Conservation (phyloP, 441 rosid genomes). For the Hura crepitans region DNA sequence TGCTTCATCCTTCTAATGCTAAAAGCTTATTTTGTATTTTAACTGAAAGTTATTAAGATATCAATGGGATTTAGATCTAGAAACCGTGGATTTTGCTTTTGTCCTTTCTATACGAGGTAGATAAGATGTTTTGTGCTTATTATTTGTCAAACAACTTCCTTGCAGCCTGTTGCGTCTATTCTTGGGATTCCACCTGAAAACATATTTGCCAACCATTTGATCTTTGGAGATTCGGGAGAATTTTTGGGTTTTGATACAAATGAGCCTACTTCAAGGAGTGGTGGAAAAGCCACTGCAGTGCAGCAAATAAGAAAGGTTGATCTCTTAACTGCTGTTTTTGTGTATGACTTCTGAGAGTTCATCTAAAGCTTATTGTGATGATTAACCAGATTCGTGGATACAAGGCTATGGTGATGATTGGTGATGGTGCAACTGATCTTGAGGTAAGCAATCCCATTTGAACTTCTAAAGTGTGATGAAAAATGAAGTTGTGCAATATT, state of each 20-base stretch:
- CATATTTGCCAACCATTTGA: conserved; percentile 82
- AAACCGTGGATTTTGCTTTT: not conserved
- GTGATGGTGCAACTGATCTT: conserved; percentile 96
- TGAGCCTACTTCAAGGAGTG: conserved; percentile 94
- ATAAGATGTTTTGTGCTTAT: not conserved
- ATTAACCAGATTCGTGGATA: conserved; percentile 56
- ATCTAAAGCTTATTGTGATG: conserved; percentile 25
- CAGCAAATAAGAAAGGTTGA: conserved; percentile 77
- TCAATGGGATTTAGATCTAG: not conserved
- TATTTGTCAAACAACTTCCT: not conserved
- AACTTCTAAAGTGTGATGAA: not conserved
- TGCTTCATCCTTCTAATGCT: not conserved
- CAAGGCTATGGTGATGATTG: conserved; percentile 80
- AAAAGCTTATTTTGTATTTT: not conserved
- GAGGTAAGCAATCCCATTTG: conserved; percentile 46
- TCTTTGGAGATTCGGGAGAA: conserved; percentile 71
- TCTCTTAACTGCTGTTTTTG: conserved; percentile 10
- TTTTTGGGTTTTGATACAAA: conserved; percentile 72
- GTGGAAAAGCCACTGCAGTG: conserved; percentile 95
- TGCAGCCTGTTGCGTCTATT: conserved; percentile 87
- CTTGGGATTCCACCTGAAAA: conserved; percentile 76
- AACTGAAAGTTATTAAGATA: conserved; percentile 4
- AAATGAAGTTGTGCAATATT: not conserved
- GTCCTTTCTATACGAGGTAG: not conserved
- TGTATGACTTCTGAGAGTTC: conserved; percentile 12